phyloP scores from a whole-genome alignment of 352 stramenopile genomes.

The Phytophthora constricta region DNA sequence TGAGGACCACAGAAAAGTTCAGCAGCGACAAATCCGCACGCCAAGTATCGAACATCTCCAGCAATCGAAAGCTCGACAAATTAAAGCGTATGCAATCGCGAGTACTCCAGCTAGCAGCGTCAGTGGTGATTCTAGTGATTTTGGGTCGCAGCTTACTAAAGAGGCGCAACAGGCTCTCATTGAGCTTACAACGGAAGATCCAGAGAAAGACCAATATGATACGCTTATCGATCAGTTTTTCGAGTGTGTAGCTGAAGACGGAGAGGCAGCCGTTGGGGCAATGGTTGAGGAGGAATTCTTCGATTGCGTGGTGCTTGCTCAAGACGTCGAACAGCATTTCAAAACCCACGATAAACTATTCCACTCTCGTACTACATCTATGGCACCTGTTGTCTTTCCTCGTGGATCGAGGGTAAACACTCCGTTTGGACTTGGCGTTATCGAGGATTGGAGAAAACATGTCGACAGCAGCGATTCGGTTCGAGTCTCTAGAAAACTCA shows the following conservation, averaged over 20 bases:
- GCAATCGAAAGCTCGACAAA: slow-evolving; percentile 41
- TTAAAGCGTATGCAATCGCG: slow-evolving; percentile 30
- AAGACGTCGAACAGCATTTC: slow-evolving; percentile 62
- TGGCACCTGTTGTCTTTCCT: slow-evolving; percentile 45
- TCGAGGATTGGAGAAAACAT: slow-evolving; percentile 53
- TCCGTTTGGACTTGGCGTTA: slow-evolving; percentile 63
- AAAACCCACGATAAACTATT: slow-evolving; percentile 29
- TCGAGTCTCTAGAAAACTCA: slow-evolving; percentile 30
- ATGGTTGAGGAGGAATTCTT: slow-evolving; percentile 87
- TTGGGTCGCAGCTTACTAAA: slow-evolving; percentile 25
- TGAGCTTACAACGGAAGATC: slow-evolving; percentile 28
- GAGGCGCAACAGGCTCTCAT: slow-evolving; percentile 38
- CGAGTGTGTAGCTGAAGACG: slow-evolving; percentile 62
- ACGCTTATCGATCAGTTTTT: slow-evolving; percentile 79
- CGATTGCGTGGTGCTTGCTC: slow-evolving; percentile 71
- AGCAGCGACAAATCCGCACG: slow-evolving; percentile 36
- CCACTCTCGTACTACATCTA: slow-evolving; percentile 9
- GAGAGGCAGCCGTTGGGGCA: slow-evolving; percentile 60
- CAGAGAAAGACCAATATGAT: slow-evolving; percentile 51
- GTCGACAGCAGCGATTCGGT: slow-evolving; percentile 56
- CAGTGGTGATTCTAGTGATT: slow-evolving; percentile 3
- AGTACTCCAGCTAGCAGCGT: slow-evolving; percentile 10
- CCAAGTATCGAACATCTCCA: slow-evolving; percentile 40
- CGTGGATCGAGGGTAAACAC: slow-evolving; percentile 62
- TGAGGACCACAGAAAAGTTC: slow-evolving; percentile 56